Evolutionary conservation across 1,284 basidiomycete species (phyloP), one percentile per base, ranked within the genome.

Genomic region (Athelia psychrophila): DNA sequence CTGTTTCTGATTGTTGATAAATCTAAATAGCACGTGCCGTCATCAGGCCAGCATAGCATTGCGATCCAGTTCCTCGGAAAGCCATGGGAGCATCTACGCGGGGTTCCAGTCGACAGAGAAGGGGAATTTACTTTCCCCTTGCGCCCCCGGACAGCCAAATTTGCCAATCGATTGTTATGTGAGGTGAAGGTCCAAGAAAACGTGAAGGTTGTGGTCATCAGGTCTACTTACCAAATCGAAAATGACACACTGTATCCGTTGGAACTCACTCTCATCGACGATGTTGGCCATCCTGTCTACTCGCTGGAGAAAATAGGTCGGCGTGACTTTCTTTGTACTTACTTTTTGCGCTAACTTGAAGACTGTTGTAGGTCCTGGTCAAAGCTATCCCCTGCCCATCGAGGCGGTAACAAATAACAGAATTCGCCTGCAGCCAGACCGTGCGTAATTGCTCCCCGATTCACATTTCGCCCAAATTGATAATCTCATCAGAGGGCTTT

Each of bases 241-340:
- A 99, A 99, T 69, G 74, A 86, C 55, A 97, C 96, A 0, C 77
- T 96, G 51, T 92, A 99, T 60, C 95, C 97, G 1, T 74, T 98
- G 59, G 97, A 99, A 71, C 73, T 99, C 63, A 93, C 93, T 51
- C 74, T 99, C 23, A 85, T 98, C 3, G 94, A 98, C 61, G 83
- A 89, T 32, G 78, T 81, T 53, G 94, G 94, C 13, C 91, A 92
- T 59, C 86, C 93, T 23, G 81, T 87, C 2, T 85, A 88, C 52
- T 83, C 88, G 0, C 71, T 95, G 13, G 88, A 95, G 69, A 96
- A 91, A 67, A 92, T 99, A 54, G 78, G 85, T 87, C 51, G 55
- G 83, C 76, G 22, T 18, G 8, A 63, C 19, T 22, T 33, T 44
- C 40, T 44, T 48, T 22, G 9, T 50, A 52, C 13, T 2, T 24